Base-by-base conservation (phyloP, 495 filamentous ascomycete genomes). In the Talaromyces borbonicus region DNA sequence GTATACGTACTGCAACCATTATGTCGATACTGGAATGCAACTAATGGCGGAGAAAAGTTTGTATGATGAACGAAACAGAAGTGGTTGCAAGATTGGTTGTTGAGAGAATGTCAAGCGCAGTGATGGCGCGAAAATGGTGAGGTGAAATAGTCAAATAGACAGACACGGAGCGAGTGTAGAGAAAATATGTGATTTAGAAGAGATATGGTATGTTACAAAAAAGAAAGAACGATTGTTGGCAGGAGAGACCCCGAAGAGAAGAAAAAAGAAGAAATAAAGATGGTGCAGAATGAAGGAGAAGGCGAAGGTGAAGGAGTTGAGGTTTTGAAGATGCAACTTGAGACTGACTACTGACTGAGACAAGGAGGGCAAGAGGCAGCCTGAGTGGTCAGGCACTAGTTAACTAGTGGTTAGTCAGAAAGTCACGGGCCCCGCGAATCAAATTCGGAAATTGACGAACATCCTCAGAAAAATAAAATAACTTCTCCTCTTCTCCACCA, bases 1-100 rank as follows among this genome's bases (percentile, higher is more conserved):
- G 1, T 12, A 16, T 23, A 36, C 20, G 25, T 23, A 50, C 48
- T 46, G 38, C 8, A 36, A 30, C 11, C 48, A 50, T 50, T 14
- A 31, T 46, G 31, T 4, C 4, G 30, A 32, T 32, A 32, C 22
- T 20, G 6, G 6, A 12, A 11, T 20, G n/a, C n/a, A n/a, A n/a
- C n/a, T n/a, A n/a, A 22, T 32, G 19, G 35, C n/a, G 35, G 22
- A 20, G 35, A 38, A 40, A 29, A 29, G n/a, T n/a, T n/a, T n/a
- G n/a, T 43, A 43, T 15, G 23, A 3, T 4, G 39, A 26, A 43
- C 29, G 23, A 43, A 29, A 29, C 22, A 8, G 39, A 43, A 43
- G 19, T 14, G 5, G 22, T 14, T 8, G 4, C 9, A 1, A 14
- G 37, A 6, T 8, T 9, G 4, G 16, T 18, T 31, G 27, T 6